Percentiles rank a stretch among this genome's conserved stretches.
These are phyloP conservation scores for Eucalyptus virginea DNA, from an alignment of 345 rosid genomes.

Conservation along the genomic window DNA sequence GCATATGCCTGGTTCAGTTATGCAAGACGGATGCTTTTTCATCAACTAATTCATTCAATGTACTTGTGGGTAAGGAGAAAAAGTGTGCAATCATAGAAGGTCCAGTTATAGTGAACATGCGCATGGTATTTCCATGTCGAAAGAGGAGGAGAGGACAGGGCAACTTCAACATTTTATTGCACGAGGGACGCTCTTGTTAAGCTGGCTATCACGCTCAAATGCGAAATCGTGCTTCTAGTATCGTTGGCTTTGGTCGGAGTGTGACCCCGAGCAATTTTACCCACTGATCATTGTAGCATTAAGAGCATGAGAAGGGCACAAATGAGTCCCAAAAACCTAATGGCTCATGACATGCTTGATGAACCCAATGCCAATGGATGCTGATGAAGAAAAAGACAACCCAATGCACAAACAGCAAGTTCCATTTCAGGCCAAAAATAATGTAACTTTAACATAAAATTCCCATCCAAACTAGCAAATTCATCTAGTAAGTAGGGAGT, in stretches of 20 bases:
- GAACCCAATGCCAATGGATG: not conserved
- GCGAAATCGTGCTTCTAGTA: not conserved
- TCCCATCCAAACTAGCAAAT: not conserved
- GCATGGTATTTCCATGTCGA: not conserved
- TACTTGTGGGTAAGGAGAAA: not conserved
- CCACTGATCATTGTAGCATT: not conserved
- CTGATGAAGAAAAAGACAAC: not conserved
- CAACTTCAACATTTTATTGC: not conserved
- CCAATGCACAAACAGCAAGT: not conserved
- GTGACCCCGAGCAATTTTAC: not conserved
- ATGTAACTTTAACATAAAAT: not conserved
- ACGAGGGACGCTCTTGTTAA: not conserved
- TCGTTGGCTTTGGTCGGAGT: not conserved
- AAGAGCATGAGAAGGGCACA: not conserved
- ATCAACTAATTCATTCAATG: not conserved
- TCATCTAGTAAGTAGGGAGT: too few relatives aligned
- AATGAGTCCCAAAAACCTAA: not conserved
- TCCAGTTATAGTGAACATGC: not conserved
- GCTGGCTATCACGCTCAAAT: not conserved
- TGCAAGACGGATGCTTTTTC: not conserved
- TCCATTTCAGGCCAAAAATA: not conserved
- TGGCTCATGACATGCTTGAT: not conserved
- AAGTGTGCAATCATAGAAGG: not conserved
- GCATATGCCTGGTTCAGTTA: not conserved
- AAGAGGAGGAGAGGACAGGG: not conserved